Base-by-base conservation (phyloP, 805 yeast genomes). In the Candida sanyiensis region DNA sequence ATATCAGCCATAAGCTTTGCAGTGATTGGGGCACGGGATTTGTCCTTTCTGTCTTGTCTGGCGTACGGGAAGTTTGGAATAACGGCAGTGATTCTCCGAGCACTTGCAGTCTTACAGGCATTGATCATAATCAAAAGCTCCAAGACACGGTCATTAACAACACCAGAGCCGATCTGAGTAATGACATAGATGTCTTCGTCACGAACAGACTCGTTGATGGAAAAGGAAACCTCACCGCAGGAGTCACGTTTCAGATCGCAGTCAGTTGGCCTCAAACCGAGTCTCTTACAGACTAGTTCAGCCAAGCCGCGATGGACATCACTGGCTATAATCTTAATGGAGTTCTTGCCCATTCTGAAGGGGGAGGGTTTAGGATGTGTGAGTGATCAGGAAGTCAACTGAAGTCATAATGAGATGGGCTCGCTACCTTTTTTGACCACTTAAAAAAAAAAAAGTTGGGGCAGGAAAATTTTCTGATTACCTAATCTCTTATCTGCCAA, bases 41-140 rank as follows among this genome's bases (percentile, higher is more conserved):
- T 84, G 58, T 84, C 94, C 63, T 84, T 84, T 58, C 86, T 72
- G 58, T 84, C 94, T 60, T 84, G 94, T 66, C 94, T 75, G n/a
- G 93, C 93, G 51, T 84, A 84, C 9, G 89, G 89, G 61, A 82
- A 84, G 57, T 78, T 83, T 38, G 94, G 93, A 47, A 84, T 72
- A 13, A 84, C 84, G 6, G 85, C 93, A 3, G 90, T 83, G 57
- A 84, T 80, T 57, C 87, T 72, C 57, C 93, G 73, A 15, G 90
- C 93, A 38, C 86, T 77, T 8, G 93, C 93, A 3, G 83, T 80
- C 52, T 80, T 79, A 60, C 90, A 84, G 13, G 93, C 90, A 54
- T 81, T 80, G 46, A 84, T 81, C 79, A 83, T 80, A 54, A 83
- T 80, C 48, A 84, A 61, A 27, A 83, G 63, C 57, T 84, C 94